phyloP scores from a whole-genome alignment of 2,329 filamentous ascomycete genomes.

The Alternaria metachromatica region DNA sequence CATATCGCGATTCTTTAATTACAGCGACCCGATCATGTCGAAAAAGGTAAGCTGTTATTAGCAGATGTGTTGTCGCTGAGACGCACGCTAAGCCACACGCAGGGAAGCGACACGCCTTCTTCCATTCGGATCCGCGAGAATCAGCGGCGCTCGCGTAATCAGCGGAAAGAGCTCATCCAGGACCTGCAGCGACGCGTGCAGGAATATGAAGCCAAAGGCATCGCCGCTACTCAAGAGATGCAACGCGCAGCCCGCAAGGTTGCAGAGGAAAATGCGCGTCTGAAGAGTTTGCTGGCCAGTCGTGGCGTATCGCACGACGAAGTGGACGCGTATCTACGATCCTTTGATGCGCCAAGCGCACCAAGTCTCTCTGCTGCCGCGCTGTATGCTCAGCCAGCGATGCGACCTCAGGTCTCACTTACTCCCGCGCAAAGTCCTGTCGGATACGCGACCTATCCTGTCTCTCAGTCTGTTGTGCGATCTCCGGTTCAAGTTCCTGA shows the following conservation, averaged over 20 bases:
- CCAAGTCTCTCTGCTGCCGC: not conserved
- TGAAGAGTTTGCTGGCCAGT: constrained; percentile 63
- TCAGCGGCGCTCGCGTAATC: constrained; percentile 73
- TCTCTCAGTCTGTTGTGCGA: not conserved
- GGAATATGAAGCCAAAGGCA: constrained; percentile 66
- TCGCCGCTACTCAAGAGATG: constrained; percentile 71
- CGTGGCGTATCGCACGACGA: constrained; percentile 29
- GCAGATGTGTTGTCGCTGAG: too few relatives aligned
- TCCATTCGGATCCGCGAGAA: constrained; percentile 71
- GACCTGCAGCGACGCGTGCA: constrained; percentile 69
- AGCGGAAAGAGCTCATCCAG: constrained; percentile 72
- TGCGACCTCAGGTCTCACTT: not conserved
- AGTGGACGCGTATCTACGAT: constrained; percentile 27
- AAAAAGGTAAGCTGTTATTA: constrained; percentile 1
- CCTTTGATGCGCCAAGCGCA: constrained; percentile 10
- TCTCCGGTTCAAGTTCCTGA: not conserved
- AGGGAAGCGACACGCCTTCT: constrained; percentile 39
- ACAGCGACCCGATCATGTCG: not conserved
- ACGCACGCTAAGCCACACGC: not conserved
- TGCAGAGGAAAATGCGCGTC: constrained; percentile 68
- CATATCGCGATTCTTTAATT: not conserved
- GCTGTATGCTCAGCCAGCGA: not conserved
- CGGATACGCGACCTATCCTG: not conserved
- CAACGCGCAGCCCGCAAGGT: constrained; percentile 72
- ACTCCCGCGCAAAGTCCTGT: not conserved